A percentile compares a stretch with the other conserved stretches of the same genome.
Conservation (phyloP, 345 rosid species). For the Cardiospermum halicacabum region DNA sequence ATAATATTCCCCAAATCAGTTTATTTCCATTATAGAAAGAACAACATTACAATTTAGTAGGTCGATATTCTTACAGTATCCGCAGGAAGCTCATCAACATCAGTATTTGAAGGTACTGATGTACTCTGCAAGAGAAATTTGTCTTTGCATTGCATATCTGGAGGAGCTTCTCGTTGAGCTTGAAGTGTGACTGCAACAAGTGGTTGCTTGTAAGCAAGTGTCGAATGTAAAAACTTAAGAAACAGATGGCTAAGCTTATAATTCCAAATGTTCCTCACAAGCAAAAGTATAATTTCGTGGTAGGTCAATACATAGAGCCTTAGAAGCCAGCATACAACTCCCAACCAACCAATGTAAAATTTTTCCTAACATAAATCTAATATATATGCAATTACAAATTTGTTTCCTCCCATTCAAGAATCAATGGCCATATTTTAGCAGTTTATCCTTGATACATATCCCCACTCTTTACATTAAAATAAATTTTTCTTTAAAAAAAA, state of each 20-base stretch:
- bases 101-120: slow-evolving; percentile 61
- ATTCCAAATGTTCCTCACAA: background rate
- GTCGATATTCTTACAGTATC: slow-evolving; percentile 58
- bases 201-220: slow-evolving; percentile 11
- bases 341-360: background rate
- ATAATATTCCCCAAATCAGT: slow-evolving; percentile 7
- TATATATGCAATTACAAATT: background rate
- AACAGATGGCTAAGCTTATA: background rate
- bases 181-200: slow-evolving; percentile 76
- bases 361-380: background rate
- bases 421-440: background rate
- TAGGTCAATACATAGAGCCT: slow-evolving; percentile 1
- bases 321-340: background rate
- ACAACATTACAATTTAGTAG: slow-evolving; percentile 3
- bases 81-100: slow-evolving; percentile 79
- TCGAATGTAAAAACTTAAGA: slow-evolving; percentile 2
- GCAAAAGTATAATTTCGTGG: background rate
- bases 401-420: background rate
- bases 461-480: background rate
- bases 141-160: slow-evolving; percentile 93
- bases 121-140: slow-evolving; percentile 95
- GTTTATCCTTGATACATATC: background rate
- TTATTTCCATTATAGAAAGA: background rate
- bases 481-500: too few relatives aligned
- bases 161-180: slow-evolving; percentile 77